Evolutionary conservation across 768 basidiomycete genomes (phyloP).

Genomic region (Suillus hirtellus): DNA sequence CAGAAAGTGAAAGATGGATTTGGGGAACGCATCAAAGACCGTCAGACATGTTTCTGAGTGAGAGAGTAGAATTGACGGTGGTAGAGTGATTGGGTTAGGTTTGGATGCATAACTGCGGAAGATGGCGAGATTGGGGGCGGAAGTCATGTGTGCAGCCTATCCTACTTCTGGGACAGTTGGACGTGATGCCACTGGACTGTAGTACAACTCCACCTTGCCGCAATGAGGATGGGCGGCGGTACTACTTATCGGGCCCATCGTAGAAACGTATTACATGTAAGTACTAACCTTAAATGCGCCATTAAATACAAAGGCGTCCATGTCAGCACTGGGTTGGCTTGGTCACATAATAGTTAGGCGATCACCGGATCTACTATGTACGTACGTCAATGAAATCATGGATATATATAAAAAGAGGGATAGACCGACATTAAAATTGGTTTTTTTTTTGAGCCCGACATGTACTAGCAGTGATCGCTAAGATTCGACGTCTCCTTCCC

Average conservation of each 20-base stretch:
- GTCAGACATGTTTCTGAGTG: slow-evolving; percentile 59
- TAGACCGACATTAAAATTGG: background rate
- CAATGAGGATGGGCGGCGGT: background rate
- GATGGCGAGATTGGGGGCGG: slow-evolving; percentile 45
- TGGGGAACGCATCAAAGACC: slow-evolving; percentile 76
- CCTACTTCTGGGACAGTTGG: background rate
- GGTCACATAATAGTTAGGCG: background rate
- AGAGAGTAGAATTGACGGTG: slow-evolving; percentile 62
- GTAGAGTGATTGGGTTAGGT: slow-evolving; percentile 52
- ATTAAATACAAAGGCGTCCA: background rate
- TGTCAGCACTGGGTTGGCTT: background rate
- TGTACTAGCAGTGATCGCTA: background rate
- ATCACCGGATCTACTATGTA: background rate
- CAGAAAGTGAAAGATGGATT: slow-evolving; percentile 86
- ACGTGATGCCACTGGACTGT: background rate
- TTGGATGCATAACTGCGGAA: slow-evolving; percentile 60
- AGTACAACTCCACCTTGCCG: background rate
- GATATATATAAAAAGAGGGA: background rate
- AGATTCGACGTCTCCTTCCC: background rate
- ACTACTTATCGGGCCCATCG: background rate
- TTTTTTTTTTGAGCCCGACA: background rate
- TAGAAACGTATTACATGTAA: slow-evolving; percentile 7
- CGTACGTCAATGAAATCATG: slow-evolving; percentile 3
- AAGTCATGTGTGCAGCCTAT: background rate
- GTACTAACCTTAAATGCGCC: background rate